These are phyloP conservation scores for Cydonia oblonga DNA, from an alignment of 331 rosid genomes.

Conservation along the genomic window DNA sequence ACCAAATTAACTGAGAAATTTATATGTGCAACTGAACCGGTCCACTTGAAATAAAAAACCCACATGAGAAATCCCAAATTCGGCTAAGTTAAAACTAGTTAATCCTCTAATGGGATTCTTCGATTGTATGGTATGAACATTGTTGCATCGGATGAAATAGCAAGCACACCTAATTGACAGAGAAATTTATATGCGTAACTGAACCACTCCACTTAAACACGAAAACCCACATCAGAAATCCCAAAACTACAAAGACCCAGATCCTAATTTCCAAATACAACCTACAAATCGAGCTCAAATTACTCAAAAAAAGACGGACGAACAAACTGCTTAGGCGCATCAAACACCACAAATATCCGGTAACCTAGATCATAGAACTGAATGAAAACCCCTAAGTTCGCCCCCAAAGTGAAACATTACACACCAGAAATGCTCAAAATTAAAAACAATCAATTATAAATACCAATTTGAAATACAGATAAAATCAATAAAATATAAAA, in stretches of 20 bases:
- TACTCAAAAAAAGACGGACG: background rate
- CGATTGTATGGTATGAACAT: background rate
- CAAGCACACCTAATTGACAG: background rate
- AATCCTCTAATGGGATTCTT: background rate
- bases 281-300: conserved; percentile 1
- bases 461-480: background rate
- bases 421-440: background rate
- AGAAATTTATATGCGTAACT: background rate
- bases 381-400: background rate
- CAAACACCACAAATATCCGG: background rate
- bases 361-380: background rate
- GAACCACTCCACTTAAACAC: background rate
- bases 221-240: background rate
- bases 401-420: background rate
- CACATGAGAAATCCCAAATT: background rate
- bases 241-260: background rate
- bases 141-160: background rate
- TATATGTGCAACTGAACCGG: background rate
- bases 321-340: background rate
- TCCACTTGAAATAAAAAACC: background rate
- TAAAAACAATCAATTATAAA: background rate
- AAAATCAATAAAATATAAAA: background rate
- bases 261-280: conserved; percentile 1
- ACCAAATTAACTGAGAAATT: background rate
- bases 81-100: background rate